phyloP scores from a whole-genome alignment of 202 grass and related monocot genomes.

The Cymbopogon flexuosus region DNA sequence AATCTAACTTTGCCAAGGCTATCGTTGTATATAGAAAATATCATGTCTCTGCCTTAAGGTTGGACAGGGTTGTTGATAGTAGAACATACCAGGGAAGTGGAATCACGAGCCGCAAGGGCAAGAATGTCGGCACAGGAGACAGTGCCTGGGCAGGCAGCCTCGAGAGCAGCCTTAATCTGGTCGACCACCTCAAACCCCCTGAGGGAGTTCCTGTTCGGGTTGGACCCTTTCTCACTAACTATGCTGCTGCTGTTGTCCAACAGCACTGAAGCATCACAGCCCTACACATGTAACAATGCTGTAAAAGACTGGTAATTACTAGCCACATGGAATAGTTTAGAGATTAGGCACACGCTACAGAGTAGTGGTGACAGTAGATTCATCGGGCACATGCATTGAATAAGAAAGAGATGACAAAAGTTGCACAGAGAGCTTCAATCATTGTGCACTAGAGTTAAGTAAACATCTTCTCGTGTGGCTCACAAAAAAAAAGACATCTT shows the following conservation, averaged over 20 bases:
- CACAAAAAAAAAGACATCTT: neutral
- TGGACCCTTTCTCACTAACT: constrained; percentile 75
- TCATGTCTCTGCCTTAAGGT: neutral
- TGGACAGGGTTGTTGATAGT: neutral
- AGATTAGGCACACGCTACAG: neutral
- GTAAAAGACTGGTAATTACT: constrained; percentile 4
- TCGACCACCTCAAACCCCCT: constrained; percentile 73
- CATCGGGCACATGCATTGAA: constrained; percentile 10
- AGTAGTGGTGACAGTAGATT: neutral
- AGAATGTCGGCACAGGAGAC: constrained; percentile 76
- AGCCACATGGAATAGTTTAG: neutral
- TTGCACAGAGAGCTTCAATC: constrained; percentile 22
- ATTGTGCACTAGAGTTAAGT: constrained; percentile 26
- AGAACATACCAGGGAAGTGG: constrained; percentile 46
- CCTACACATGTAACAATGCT: constrained; percentile 32
- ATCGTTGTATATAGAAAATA: neutral
- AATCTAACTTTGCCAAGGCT: constrained; percentile 8
- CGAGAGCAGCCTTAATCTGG: constrained; percentile 63
- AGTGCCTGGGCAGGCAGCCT: constrained; percentile 54
- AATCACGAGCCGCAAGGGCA: constrained; percentile 56
- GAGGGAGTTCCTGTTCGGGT: constrained; percentile 69
- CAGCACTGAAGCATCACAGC: constrained; percentile 72
- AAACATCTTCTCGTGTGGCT: neutral
- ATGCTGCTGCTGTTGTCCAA: constrained; percentile 70
- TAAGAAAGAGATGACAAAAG: neutral